Conservation (phyloP, 1,284 basidiomycete species). For the Trichosporon sp. region DNA sequence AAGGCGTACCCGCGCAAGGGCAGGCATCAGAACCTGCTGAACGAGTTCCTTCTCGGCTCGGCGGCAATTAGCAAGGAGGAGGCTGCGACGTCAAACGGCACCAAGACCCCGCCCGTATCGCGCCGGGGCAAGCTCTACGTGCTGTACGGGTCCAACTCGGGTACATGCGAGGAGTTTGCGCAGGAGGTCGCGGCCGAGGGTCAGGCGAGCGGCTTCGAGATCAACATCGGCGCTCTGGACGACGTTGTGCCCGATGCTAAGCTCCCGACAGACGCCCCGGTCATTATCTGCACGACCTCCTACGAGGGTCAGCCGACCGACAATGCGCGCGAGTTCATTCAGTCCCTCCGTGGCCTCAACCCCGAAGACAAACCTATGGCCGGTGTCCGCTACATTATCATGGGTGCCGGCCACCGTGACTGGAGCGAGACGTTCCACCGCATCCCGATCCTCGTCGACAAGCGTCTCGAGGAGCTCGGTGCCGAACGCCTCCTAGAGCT, state of each 20-base stretch:
- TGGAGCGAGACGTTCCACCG: constrained; percentile 62
- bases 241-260: constrained; percentile 50
- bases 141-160: constrained; percentile 57
- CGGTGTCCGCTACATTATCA: constrained; percentile 60
- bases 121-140: constrained; percentile 50
- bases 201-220: constrained; percentile 58
- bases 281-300: constrained; percentile 61
- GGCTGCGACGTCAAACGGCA: constrained; percentile 13
- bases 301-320: constrained; percentile 59
- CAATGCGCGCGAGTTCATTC: constrained; percentile 20
- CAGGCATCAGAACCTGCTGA: constrained; percentile 16
- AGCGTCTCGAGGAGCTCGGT: constrained; percentile 55
- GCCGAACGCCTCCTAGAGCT: constrained; percentile 51
- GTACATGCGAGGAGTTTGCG: constrained; percentile 62
- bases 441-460: constrained; percentile 60
- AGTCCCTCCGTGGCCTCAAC: constrained; percentile 14
- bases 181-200: constrained; percentile 60
- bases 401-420: constrained; percentile 63
- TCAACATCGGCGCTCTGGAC: constrained; percentile 59
- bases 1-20: constrained; percentile 13
- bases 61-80: constrained; percentile 28
- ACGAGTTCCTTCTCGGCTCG: constrained; percentile 34
- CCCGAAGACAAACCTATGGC: constrained; percentile 39
- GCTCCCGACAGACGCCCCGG: constrained; percentile 60
- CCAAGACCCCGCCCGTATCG: not conserved